A percentile compares a stretch with the other conserved stretches of the same genome.
These are phyloP conservation scores for Chlorella sp. DNA, from an alignment of 139 green algal genomes.

Conservation along the genomic window DNA sequence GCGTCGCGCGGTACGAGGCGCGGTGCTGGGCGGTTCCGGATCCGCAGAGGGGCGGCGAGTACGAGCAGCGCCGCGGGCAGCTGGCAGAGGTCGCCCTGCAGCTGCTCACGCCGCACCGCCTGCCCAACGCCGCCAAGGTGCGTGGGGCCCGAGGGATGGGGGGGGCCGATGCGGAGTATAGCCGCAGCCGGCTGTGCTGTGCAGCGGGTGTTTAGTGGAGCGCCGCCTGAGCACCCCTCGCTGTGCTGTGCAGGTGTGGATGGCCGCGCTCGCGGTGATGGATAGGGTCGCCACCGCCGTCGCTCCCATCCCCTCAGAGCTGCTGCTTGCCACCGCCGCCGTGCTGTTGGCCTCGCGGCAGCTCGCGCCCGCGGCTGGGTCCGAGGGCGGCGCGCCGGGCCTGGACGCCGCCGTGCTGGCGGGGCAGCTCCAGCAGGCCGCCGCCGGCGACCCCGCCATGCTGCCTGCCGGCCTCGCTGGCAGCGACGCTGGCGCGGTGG, in stretches of 20 bases:
- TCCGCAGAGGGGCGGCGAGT: neutral
- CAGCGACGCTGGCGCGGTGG: no score
- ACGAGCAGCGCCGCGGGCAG: neutral
- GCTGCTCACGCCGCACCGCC: no score
- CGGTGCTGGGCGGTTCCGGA: neutral
- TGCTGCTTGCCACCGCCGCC: no score
- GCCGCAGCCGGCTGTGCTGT: neutral
- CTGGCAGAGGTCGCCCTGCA: neutral
- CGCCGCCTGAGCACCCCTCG: neutral
- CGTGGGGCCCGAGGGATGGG: neutral
- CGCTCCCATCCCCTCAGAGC: no score
- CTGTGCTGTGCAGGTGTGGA: neutral
- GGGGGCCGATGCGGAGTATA: neutral
- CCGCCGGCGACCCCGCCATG: neutral
- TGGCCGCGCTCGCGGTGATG: neutral
- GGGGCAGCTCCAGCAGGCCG: neutral
- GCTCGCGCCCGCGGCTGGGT: no score
- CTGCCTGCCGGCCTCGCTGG: neutral
- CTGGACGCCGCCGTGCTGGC: neutral
- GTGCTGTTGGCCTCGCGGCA: no score
- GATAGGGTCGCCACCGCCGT: neutral
- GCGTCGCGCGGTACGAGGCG: constrained; percentile 6
- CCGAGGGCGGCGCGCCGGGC: neutral
- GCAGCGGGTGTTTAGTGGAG: no score
- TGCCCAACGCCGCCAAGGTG: neutral